These are phyloP conservation scores for Chytriomyces sp. DNA, from an alignment of 192 early-diverging fungal species.

Conservation along the genomic window DNA sequence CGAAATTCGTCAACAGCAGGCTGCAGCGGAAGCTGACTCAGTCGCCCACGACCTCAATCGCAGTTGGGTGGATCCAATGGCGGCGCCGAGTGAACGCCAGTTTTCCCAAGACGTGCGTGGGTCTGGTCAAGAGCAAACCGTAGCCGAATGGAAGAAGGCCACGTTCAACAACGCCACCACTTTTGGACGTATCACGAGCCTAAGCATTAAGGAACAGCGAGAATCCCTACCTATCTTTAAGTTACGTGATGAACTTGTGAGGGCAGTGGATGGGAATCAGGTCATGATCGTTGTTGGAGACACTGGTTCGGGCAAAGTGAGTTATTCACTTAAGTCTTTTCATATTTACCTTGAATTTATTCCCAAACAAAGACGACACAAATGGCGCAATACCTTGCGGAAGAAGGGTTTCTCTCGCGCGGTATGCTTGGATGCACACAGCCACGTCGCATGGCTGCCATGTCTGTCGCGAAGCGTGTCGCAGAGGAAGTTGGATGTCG, in stretches of 20 bases:
- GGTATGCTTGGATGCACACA: conserved; percentile 98
- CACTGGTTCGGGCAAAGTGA: conserved; percentile 90
- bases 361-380: conserved; percentile 73
- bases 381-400: conserved; percentile 97
- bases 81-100: conserved; percentile 66
- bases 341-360: neutral
- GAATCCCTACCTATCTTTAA: conserved; percentile 88
- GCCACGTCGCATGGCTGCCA: conserved; percentile 97
- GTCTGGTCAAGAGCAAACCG: conserved; percentile 42
- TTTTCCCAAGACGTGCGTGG: conserved; percentile 94
- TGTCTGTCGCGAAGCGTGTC: conserved; percentile 98
- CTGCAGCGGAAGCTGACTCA: conserved; percentile 55
- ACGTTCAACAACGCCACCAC: conserved; percentile 82
- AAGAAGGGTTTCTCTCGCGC: conserved; percentile 83
- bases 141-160: conserved; percentile 90
- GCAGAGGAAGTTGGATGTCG: conserved; percentile 94
- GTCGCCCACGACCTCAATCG: conserved; percentile 84
- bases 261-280: conserved; percentile 76
- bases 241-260: conserved; percentile 72
- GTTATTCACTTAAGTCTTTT: neutral
- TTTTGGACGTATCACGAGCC: conserved; percentile 86
- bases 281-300: conserved; percentile 91
- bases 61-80: conserved; percentile 95
- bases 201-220: conserved; percentile 78
- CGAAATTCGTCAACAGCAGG: conserved; percentile 65